These are phyloP conservation scores for Solanum sitiens DNA, from an alignment of 257 asterid genomes.

Conservation along the genomic window DNA sequence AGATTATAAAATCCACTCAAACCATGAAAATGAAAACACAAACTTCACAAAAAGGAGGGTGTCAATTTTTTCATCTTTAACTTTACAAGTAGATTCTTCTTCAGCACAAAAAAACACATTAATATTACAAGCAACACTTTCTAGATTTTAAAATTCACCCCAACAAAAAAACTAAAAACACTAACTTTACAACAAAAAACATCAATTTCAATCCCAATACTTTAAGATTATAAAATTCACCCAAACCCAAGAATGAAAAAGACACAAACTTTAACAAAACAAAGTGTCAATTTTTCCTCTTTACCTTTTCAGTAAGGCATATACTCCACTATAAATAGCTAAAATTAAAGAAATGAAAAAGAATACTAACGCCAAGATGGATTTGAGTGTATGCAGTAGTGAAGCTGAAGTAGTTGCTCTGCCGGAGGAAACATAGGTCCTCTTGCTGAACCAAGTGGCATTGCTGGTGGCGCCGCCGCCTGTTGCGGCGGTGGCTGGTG, in stretches of 20 bases:
- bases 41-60: neutral
- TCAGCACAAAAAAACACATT: neutral
- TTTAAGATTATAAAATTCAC: neutral
- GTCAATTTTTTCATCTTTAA: neutral
- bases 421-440: constrained; percentile 82
- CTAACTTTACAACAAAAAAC: neutral
- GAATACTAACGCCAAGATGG: constrained; percentile 78
- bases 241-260: neutral
- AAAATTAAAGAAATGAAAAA: neutral
- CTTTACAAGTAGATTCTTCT: neutral
- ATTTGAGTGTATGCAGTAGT: constrained; percentile 96
- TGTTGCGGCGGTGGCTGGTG: constrained; percentile 35
- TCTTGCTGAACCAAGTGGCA: constrained; percentile 82
- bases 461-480: constrained; percentile 32
- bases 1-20: neutral
- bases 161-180: neutral
- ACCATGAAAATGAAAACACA: neutral
- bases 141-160: neutral
- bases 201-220: neutral
- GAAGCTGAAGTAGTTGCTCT: constrained; percentile 88
- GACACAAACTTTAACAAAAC: neutral
- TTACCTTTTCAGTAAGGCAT: neutral
- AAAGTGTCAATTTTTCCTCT: neutral
- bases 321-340: neutral
- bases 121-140: neutral